A percentile compares a stretch with the other conserved stretches of the same genome.
These are phyloP conservation scores for Amaranthus palmeri DNA, from an alignment of 148 eudicot genomes.

Conservation along the genomic window DNA sequence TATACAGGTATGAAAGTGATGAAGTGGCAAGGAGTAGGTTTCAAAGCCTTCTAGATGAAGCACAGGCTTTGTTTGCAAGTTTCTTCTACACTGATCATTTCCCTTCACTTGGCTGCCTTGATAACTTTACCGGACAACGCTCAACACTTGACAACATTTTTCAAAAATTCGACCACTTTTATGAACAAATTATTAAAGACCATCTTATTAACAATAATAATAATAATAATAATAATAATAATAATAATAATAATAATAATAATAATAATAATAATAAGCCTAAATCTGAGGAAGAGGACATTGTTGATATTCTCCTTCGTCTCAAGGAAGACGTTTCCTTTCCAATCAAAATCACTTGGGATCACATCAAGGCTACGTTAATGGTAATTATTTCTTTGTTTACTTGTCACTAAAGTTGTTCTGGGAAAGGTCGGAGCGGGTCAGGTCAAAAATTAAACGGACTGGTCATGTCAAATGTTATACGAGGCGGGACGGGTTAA, in stretches of 20 bases:
- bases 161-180: constrained; percentile 22
- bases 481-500: too few species aligned
- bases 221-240: neutral
- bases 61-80: constrained; percentile 10
- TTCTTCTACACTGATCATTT: constrained; percentile 25
- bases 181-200: constrained; percentile 27
- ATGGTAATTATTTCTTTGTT: neutral
- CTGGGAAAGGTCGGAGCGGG: too few species aligned
- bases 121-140: constrained; percentile 14
- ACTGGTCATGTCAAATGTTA: too few species aligned
- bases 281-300: constrained; percentile 15
- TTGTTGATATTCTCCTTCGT: constrained; percentile 26
- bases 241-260: neutral
- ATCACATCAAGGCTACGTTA: constrained; percentile 24
- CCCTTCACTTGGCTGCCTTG: constrained; percentile 26
- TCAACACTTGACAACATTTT: constrained; percentile 24
- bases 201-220: constrained; percentile 10
- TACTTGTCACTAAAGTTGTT: too few species aligned
- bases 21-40: constrained; percentile 9
- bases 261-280: neutral
- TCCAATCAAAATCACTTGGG: constrained; percentile 18
- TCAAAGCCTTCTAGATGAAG: constrained; percentile 13
- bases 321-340: constrained; percentile 4
- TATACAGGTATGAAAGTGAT: constrained; percentile 2
- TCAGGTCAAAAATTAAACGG: too few species aligned